Evolutionary conservation across 306 rosid species (phyloP), one percentile per base, ranked within the genome.

Genomic region (Pyrus bretschneideri): DNA sequence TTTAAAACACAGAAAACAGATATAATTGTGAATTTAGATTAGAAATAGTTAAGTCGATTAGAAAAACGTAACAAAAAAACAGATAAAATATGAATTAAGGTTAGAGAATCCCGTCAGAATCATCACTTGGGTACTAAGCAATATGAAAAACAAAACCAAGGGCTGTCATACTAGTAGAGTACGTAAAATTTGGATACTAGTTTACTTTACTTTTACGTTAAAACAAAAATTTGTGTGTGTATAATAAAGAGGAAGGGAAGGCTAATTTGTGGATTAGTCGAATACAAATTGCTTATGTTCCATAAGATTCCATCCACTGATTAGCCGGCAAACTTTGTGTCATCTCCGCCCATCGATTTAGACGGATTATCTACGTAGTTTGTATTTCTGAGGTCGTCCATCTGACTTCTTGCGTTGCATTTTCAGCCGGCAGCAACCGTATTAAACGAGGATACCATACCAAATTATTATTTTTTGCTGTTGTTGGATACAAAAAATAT

Each of bases 341-440:
- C 10, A 17, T 27, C 70, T 74, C 70, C 70, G 78, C 5, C 27
- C 70, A 30, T 74, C 78, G 70, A 30, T 45, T 42, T 58, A 45
- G 78, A 29, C 70, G 21, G 15, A 25, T 22, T 17, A 4, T 23
- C 6, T 6, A 29, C 6, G 6, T 2, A 15, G 18, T 70, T 70
- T 33, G 60, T 29, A 70, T 70, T 52, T 30, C 5, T 33, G 29
- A 30, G 25, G 44, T 19, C 19, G 15, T 25, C 38, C 25, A 12
- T 49, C 5, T 5, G 46, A 23, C 10, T 23, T 22, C 11, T 23
- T 15, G 58, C 33, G 7, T 68, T 44, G 38, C 13, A 0, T 68
- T 68, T 14, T 68, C 7, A 13, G 5, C 52, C 3, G 15, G 52
- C 71, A 38, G 46, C 71, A 67, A 19, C 35, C 14, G 57, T 2